These are phyloP conservation scores for Colletotrichum sp. DNA, from an alignment of 2,329 filamentous ascomycete genomes.

Conservation along the genomic window DNA sequence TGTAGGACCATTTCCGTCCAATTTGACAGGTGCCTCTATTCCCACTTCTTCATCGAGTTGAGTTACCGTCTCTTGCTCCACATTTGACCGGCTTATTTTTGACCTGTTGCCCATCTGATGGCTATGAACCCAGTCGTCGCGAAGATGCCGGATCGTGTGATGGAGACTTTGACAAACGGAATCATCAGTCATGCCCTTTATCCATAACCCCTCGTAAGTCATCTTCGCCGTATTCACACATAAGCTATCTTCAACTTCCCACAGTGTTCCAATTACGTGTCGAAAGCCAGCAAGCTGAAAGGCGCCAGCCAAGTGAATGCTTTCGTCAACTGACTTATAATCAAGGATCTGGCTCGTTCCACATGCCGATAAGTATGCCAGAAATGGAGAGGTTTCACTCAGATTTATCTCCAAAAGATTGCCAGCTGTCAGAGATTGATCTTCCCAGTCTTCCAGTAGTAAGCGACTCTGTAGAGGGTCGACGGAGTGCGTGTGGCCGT, in stretches of 20 bases:
- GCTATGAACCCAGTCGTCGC: neutral
- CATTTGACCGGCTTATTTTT: fast-evolving
- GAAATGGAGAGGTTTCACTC: slow-evolving; percentile 26
- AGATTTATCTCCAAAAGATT: slow-evolving; percentile 23
- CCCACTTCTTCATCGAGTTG: too few species aligned
- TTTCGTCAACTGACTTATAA: slow-evolving; percentile 35
- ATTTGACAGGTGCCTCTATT: neutral
- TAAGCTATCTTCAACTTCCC: slow-evolving; percentile 32
- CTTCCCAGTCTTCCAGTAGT: neutral
- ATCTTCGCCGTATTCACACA: slow-evolving; percentile 34
- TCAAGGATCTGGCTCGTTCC: slow-evolving; percentile 30
- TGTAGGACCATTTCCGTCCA: fast-evolving
- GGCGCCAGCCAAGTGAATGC: slow-evolving; percentile 29
- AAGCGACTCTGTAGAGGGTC: slow-evolving; percentile 20
- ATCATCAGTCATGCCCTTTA: neutral
- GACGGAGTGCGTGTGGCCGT: slow-evolving; percentile 24
- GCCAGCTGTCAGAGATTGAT: slow-evolving; percentile 16
- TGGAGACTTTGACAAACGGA: neutral
- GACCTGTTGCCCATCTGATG: fast-evolving
- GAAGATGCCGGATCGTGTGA: neutral
- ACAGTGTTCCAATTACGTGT: slow-evolving; percentile 30
- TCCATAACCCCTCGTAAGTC: slow-evolving; percentile 25
- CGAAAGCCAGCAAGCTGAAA: slow-evolving; percentile 44
- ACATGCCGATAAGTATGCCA: slow-evolving; percentile 45
- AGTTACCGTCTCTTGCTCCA: too few species aligned